Conservation (phyloP, 2,329 filamentous ascomycete species). For the Coniochaeta sp. region DNA sequence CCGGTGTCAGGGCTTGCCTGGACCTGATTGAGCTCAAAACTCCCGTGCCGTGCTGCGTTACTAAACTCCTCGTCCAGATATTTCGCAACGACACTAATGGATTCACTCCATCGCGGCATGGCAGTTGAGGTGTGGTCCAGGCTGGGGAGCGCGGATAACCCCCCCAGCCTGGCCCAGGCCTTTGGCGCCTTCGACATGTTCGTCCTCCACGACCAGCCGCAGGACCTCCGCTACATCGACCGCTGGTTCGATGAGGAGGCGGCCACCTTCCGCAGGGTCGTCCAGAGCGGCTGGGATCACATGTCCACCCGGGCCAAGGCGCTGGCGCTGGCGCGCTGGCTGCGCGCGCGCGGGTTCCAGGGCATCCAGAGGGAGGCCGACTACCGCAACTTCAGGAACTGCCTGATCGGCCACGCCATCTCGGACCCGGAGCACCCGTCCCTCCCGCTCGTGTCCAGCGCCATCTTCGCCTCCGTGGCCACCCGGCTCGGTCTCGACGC, state of each 20-base stretch:
- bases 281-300: slow-evolving; percentile 44
- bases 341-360: slow-evolving; percentile 40
- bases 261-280: slow-evolving; percentile 41
- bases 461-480: slow-evolving; percentile 79
- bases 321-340: slow-evolving; percentile 58
- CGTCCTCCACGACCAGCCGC: slow-evolving; percentile 62
- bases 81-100: slow-evolving; percentile 67
- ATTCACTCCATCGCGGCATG: slow-evolving; percentile 71
- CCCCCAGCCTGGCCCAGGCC: slow-evolving; percentile 56
- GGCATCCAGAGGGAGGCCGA: slow-evolving; percentile 43
- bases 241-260: slow-evolving; percentile 53
- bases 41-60: slow-evolving; percentile 16
- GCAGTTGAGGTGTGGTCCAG: slow-evolving; percentile 72
- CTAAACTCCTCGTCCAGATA: slow-evolving; percentile 42
- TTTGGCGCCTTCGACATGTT: slow-evolving; percentile 87
- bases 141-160: slow-evolving; percentile 28
- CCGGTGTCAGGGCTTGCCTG: not conserved
- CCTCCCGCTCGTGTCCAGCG: slow-evolving; percentile 77
- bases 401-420: slow-evolving; percentile 77
- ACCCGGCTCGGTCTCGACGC: slow-evolving; percentile 68
- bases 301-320: slow-evolving; percentile 62
- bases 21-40: not conserved
- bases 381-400: slow-evolving; percentile 79
- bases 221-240: slow-evolving; percentile 67
- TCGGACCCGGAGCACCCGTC: slow-evolving; percentile 67